A percentile compares a stretch with the other conserved stretches of the same genome.
Evolutionary conservation across 2,329 filamentous ascomycete species (phyloP).

Genomic region (Fusarium poae): DNA sequence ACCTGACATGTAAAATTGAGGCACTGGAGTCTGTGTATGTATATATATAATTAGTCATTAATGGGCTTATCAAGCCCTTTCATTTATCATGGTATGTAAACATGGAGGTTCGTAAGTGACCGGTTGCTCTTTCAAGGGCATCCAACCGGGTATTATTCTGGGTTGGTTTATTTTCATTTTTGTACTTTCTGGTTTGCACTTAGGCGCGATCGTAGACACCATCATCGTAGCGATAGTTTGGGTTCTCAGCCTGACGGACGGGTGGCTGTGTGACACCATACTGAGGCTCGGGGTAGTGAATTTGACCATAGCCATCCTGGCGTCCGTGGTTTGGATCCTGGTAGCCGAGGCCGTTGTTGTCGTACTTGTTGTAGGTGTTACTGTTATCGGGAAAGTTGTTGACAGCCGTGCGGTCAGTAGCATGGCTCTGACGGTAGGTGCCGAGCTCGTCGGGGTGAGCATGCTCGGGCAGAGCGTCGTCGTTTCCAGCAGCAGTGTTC

Average conservation of each 20-base stretch:
- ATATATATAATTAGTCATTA: constrained; percentile 42
- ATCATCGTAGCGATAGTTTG: constrained; percentile 55
- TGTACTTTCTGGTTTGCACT: neutral
- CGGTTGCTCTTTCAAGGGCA: constrained; percentile 20
- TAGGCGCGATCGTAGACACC: constrained; percentile 54
- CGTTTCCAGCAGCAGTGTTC: constrained; percentile 40
- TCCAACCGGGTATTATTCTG: constrained; percentile 35
- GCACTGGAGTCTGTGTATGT: neutral
- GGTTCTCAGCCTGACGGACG: constrained; percentile 19
- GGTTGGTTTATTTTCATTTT: constrained; percentile 4
- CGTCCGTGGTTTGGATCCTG: constrained; percentile 43
- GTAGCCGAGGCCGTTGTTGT: constrained; percentile 43
- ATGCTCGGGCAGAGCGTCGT: constrained; percentile 56
- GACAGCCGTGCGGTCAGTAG: constrained; percentile 55
- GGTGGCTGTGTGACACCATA: constrained; percentile 28
- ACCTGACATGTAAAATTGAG: neutral
- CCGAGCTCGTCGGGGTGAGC: constrained; percentile 57
- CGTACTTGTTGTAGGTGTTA: constrained; percentile 48
- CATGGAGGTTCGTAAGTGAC: constrained; percentile 24
- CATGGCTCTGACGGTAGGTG: constrained; percentile 57
- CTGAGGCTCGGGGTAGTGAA: constrained; percentile 47
- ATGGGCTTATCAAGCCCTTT: neutral
- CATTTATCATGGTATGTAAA: constrained; percentile 26
- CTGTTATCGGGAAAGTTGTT: constrained; percentile 45
- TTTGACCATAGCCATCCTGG: constrained; percentile 49